Evolutionary conservation across 768 basidiomycete genomes (phyloP).

Genomic region (Suillus hirtellus): DNA sequence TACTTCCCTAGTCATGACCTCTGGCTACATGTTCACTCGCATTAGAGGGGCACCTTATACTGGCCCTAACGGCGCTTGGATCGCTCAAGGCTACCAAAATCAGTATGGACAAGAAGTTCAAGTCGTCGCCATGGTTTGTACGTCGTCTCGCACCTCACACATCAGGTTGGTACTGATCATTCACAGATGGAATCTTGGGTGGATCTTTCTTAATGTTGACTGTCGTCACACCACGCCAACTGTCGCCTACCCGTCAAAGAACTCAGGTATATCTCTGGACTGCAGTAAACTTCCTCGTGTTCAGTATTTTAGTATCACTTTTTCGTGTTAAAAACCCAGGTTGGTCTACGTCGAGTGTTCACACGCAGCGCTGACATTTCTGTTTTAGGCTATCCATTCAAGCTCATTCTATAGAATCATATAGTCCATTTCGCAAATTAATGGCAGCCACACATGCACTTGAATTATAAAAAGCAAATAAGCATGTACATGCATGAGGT

Average conservation of each 20-base stretch:
- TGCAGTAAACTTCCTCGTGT: conserved; percentile 75
- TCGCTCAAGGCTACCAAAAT: conserved; percentile 85
- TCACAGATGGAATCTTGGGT: conserved; percentile 80
- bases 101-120: conserved; percentile 94
- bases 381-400: conserved; percentile 74
- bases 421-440: conserved; percentile 17
- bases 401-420: conserved; percentile 57
- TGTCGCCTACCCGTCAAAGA: conserved; percentile 73
- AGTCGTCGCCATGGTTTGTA: conserved; percentile 84
- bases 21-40: conserved; percentile 95
- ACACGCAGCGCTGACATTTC: conserved; percentile 9
- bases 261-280: conserved; percentile 91
- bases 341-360: conserved; percentile 31
- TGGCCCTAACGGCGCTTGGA: conserved; percentile 69
- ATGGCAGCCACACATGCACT: conserved; percentile 19
- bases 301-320: conserved; percentile 81
- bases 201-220: conserved; percentile 80
- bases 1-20: conserved; percentile 80
- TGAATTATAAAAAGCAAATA: conserved; percentile 11
- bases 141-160: conserved; percentile 33
- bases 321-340: conserved; percentile 93
- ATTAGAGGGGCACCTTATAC: conserved; percentile 80
- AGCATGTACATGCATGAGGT: conserved; percentile 11
- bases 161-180: conserved; percentile 12
- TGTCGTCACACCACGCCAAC: conserved; percentile 76